Evolutionary conservation across 129 eudicot species (phyloP).

Genomic region (Kitagawia praeruptora): DNA sequence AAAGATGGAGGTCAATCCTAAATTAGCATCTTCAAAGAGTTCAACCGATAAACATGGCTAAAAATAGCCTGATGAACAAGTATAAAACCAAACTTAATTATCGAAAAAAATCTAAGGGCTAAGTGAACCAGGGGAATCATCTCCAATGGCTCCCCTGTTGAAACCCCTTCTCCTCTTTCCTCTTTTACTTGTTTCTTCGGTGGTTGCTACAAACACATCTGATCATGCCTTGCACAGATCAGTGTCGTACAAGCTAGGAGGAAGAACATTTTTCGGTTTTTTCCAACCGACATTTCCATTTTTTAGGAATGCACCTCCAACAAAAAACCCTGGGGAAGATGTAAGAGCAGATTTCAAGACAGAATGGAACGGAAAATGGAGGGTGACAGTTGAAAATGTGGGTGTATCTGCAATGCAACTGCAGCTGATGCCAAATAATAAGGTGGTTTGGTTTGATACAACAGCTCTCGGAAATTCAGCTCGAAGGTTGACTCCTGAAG

Average conservation of each 20-base stretch:
- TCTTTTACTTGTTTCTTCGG: not conserved
- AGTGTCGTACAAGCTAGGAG: not conserved
- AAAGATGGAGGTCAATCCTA: not conserved
- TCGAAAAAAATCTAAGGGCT: not conserved
- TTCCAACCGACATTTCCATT: not conserved
- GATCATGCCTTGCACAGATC: not conserved
- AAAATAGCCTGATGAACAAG: not conserved
- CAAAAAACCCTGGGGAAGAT: not conserved
- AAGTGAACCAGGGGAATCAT: not conserved
- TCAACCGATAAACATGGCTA: not conserved
- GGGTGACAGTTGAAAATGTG: conserved; percentile 18
- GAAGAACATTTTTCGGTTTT: not conserved
- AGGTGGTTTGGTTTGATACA: conserved; percentile 60
- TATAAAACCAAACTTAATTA: not conserved
- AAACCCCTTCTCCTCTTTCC: conserved; percentile 14
- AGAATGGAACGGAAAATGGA: not conserved
- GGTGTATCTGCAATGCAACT: conserved; percentile 86
- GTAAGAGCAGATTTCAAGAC: not conserved
- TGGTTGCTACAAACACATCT: not conserved
- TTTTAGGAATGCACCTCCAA: not conserved
- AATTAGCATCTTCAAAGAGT: not conserved
- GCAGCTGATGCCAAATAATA: conserved; percentile 70
- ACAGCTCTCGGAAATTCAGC: conserved; percentile 57
- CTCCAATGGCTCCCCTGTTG: conserved; percentile 5
- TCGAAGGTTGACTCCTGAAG: conserved; percentile 22